Evolutionary conservation across 495 filamentous ascomycete species (phyloP).

Genomic region (Aspergillus egyptiacus): DNA sequence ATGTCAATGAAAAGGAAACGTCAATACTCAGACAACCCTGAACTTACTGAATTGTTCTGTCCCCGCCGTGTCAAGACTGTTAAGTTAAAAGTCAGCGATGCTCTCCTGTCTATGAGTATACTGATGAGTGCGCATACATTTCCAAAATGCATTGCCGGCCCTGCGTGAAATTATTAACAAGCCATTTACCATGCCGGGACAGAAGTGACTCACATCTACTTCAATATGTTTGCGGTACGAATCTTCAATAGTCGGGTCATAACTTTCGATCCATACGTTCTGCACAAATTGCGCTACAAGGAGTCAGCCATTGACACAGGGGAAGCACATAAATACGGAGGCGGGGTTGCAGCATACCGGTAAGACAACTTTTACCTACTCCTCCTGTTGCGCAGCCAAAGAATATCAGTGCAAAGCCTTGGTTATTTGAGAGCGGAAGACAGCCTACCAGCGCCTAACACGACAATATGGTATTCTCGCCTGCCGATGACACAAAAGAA

Average conservation of each 20-base stretch:
- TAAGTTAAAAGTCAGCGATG: slow-evolving; percentile 9
- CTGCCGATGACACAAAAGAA: slow-evolving; percentile 29
- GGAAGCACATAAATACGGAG: not conserved
- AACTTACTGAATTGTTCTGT: slow-evolving; percentile 95
- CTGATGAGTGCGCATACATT: too few relatives aligned
- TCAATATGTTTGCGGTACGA: slow-evolving; percentile 92
- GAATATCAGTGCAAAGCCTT: slow-evolving; percentile 13
- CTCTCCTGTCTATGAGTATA: too few relatives aligned
- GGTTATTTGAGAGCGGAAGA: slow-evolving; percentile 8
- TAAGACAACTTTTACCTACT: slow-evolving; percentile 96
- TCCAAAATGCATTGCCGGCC: slow-evolving; percentile 93
- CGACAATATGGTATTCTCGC: slow-evolving; percentile 88
- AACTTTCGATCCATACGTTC: slow-evolving; percentile 98
- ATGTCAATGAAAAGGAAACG: slow-evolving; percentile 23
- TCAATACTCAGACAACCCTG: not conserved
- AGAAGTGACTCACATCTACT: slow-evolving; percentile 71
- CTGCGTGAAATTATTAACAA: slow-evolving; percentile 42
- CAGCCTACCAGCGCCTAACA: slow-evolving; percentile 75
- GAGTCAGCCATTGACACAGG: slow-evolving; percentile 5
- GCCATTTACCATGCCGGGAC: not conserved
- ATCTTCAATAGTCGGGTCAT: slow-evolving; percentile 98
- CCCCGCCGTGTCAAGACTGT: slow-evolving; percentile 88
- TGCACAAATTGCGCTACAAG: slow-evolving; percentile 91
- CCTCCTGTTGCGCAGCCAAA: slow-evolving; percentile 57
- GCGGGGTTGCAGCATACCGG: slow-evolving; percentile 55